Conservation (phyloP, 441 rosid species). For the Sinapis alba region DNA sequence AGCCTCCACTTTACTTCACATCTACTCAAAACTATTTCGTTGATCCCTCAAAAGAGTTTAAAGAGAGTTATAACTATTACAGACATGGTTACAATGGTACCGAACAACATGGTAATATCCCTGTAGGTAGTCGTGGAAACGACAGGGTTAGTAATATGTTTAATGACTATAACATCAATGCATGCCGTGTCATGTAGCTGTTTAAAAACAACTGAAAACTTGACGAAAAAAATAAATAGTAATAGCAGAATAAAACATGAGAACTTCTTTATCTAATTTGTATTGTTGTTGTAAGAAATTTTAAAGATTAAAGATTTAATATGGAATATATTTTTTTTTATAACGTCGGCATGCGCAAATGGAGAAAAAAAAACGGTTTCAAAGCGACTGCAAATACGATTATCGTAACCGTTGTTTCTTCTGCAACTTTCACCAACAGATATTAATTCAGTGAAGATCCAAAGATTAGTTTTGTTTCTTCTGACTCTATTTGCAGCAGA, state of each 20-base stretch:
- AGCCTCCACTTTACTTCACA: conserved; percentile 87
- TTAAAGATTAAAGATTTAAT: neutral
- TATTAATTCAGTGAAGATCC: too few relatives aligned
- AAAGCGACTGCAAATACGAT: too few relatives aligned
- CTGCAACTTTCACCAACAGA: too few relatives aligned
- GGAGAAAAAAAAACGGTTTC: too few relatives aligned
- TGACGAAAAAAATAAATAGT: neutral
- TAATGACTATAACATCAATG: conserved; percentile 90
- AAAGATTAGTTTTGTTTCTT: too few relatives aligned
- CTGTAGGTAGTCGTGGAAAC: conserved; percentile 70
- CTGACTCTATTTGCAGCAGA: too few relatives aligned
- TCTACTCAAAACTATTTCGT: conserved; percentile 59
- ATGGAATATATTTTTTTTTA: too few relatives aligned
- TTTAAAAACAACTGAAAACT: neutral
- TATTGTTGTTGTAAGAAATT: neutral
- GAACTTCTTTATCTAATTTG: neutral
- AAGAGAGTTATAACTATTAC: conserved; percentile 85
- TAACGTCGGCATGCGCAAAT: too few relatives aligned
- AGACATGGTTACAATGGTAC: conserved; percentile 78
- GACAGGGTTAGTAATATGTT: conserved; percentile 93
- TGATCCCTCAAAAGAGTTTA: conserved; percentile 83
- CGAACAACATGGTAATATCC: conserved; percentile 73
- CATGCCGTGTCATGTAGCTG: conserved; percentile 77
- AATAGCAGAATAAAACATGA: neutral
- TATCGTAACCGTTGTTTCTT: too few relatives aligned